Evolutionary conservation across 2,329 filamentous ascomycete genomes (phyloP).

Genomic region (Laburnicola sp.): DNA sequence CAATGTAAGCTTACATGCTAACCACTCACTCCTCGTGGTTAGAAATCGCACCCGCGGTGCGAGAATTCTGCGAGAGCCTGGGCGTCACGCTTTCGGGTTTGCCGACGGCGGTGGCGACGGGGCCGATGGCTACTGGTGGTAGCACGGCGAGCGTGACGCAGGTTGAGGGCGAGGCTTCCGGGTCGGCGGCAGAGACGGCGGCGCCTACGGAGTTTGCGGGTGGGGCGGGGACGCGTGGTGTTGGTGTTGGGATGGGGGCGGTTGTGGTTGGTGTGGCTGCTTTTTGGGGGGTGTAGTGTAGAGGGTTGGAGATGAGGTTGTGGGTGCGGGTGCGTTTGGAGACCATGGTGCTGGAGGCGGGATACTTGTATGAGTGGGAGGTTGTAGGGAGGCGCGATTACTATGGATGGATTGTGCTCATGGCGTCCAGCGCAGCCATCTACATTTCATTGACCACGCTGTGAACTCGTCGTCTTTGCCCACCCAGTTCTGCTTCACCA

Average conservation of each 20-base stretch:
- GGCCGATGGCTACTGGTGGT: constrained; percentile 7
- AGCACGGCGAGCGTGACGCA: constrained; percentile 9
- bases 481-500: constrained; percentile 64
- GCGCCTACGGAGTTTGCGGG: constrained; percentile 19
- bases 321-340: too few species aligned
- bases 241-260: constrained; percentile 26
- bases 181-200: constrained; percentile 6
- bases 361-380: too few species aligned
- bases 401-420: too few species aligned
- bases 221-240: constrained; percentile 25
- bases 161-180: not conserved
- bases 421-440: constrained; percentile 51
- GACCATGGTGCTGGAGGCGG: too few species aligned
- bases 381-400: too few species aligned
- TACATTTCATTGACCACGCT: constrained; percentile 70
- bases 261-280: constrained; percentile 27
- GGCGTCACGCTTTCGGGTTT: constrained; percentile 30
- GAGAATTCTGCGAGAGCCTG: constrained; percentile 32
- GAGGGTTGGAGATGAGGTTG: too few species aligned
- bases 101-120: constrained; percentile 20
- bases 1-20: not conserved
- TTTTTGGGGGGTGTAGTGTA: constrained; percentile 30
- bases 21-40: not conserved
- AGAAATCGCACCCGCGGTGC: constrained; percentile 30
- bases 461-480: constrained; percentile 75